These are phyloP conservation scores for Taphrina wiesneri DNA, from an alignment of 1,139 yeast species.

Conservation along the genomic window DNA sequence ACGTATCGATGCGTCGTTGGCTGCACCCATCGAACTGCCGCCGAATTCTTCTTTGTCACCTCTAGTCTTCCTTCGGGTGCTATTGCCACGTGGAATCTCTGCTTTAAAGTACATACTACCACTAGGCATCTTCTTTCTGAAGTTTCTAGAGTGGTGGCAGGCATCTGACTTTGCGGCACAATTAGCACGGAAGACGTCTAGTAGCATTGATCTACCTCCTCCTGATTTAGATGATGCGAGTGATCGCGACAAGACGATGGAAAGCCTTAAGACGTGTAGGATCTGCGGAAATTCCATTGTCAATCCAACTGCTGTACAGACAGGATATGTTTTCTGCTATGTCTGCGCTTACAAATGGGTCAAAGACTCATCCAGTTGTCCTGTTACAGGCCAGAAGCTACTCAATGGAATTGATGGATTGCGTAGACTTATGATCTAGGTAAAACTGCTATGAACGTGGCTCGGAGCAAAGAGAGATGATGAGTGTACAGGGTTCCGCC, in stretches of 20 bases:
- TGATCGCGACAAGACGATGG: constrained; percentile 27
- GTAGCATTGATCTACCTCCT: constrained; percentile 28
- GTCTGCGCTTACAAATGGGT: constrained; percentile 76
- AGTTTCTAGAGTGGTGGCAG: constrained; percentile 95
- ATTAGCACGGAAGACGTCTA: constrained; percentile 53
- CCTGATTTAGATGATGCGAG: neutral
- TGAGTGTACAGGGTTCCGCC: too few relatives aligned
- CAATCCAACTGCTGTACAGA: constrained; percentile 85
- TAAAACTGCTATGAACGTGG: neutral
- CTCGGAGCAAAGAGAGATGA: neutral
- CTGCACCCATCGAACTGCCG: constrained; percentile 12
- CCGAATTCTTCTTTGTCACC: constrained; percentile 33
- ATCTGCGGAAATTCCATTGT: constrained; percentile 65
- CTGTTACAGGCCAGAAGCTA: constrained; percentile 72
- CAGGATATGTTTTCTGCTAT: constrained; percentile 89
- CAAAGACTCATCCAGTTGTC: constrained; percentile 72
- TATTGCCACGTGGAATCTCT: constrained; percentile 27
- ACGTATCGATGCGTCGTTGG: constrained; percentile 3
- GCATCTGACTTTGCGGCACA: constrained; percentile 71
- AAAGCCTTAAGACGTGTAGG: constrained; percentile 55
- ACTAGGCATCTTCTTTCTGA: constrained; percentile 75
- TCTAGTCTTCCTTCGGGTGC: constrained; percentile 12
- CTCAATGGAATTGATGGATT: constrained; percentile 50
- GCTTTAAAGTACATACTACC: constrained; percentile 58
- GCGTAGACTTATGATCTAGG: constrained; percentile 22